Evolutionary conservation across 202 grass and related monocot genomes (phyloP), one percentile per base, ranked within the genome.

Genomic region (Setaria italica): DNA sequence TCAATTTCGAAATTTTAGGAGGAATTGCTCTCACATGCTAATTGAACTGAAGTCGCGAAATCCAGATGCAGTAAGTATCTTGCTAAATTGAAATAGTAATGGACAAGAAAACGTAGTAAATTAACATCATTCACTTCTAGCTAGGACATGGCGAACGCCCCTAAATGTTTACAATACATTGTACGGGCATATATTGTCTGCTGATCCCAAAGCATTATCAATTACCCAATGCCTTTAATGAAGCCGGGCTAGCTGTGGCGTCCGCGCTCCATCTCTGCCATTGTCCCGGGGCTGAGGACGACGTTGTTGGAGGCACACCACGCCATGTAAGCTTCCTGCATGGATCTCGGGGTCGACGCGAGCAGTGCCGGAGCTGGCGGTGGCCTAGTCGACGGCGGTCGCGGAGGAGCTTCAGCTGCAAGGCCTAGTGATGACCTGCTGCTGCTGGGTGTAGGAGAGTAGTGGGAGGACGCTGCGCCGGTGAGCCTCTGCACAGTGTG

Each of bases 401-500:
- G 62, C 11, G 30, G 32, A 13, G 43, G 9, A 13, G 77, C 30
- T 45, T 17, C 71, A 12, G 49, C 72, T 11, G 30, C 9, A 32
- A 32, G 48, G 32, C 32, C 72, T 5, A 34, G 46, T 34, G 7
- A 3, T 11, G 35, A 43, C 4, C 7, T 11, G 1, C 35, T 20
- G 13, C 72, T 20, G 16, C 50, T 35, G 2, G 78, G 11, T 20
- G 78, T 25, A 25, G 25, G 25, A 25, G 25, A 25, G 25, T 25
- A 25, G 25, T 25, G 45, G 2, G 48, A 14, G 47, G 50, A 2
- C 46, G 59, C 6, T 41, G 15, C 71, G 70, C 57, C 51, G 0
- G 83, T 92, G 68, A 92, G 83, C 58, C 13, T 72, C 75, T 92
- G 90, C 69, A 92, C 90, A 32, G 85, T 88, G 25, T 37, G 48